Percentiles rank a stretch among this genome's conserved stretches.
Conservation (phyloP, 2,329 filamentous ascomycete species). For the Xylaria sp. region DNA sequence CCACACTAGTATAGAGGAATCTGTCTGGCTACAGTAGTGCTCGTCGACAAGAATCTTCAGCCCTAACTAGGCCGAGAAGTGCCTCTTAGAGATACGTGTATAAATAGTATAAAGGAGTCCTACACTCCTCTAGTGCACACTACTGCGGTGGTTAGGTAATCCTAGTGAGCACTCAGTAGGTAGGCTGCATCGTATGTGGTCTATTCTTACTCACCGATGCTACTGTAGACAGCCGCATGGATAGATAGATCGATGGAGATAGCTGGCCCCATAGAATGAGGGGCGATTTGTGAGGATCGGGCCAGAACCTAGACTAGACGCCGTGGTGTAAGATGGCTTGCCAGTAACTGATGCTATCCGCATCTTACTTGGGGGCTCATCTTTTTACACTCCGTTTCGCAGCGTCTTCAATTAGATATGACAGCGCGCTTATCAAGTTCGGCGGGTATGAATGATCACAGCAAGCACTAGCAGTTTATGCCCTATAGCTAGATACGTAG, state of each 20-base stretch:
- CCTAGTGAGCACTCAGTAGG: neutral
- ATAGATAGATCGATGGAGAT: too few species aligned
- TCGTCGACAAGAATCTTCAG: too few species aligned
- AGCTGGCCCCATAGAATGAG: neutral
- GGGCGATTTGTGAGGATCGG: neutral
- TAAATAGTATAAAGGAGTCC: neutral
- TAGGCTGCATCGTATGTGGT: neutral
- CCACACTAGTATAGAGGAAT: too few species aligned
- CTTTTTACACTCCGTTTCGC: neutral
- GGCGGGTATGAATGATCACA: neutral
- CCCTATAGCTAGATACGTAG: neutral
- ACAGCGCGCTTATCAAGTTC: neutral
- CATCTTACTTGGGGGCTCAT: neutral
- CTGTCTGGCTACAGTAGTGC: too few species aligned
- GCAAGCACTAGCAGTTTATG: neutral
- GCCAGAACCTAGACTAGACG: neutral
- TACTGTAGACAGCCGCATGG: too few species aligned
- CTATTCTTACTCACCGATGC: conserved; percentile 9
- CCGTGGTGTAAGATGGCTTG: neutral
- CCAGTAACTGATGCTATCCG: neutral
- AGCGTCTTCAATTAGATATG: neutral
- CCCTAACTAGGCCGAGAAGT: neutral
- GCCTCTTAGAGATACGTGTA: neutral
- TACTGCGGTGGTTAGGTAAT: neutral
- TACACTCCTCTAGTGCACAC: neutral